These are phyloP conservation scores for Castanospermum australe DNA, from an alignment of 306 rosid genomes.

Conservation along the genomic window DNA sequence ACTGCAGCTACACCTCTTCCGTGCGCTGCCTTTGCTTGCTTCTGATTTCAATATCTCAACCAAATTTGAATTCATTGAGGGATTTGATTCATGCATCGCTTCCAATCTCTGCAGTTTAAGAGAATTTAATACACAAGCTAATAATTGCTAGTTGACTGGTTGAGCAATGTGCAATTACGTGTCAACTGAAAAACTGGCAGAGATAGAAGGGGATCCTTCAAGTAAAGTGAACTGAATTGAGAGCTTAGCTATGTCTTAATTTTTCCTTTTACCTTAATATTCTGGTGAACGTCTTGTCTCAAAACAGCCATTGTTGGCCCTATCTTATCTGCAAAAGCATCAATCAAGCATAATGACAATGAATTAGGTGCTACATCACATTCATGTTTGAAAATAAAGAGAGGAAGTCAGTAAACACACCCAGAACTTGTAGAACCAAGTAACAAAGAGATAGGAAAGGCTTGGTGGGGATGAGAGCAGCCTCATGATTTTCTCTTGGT, in stretches of 20 bases:
- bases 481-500: constrained; percentile 35
- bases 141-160: background rate
- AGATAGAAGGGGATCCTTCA: background rate
- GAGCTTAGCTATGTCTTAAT: background rate
- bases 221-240: background rate
- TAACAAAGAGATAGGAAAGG: constrained; percentile 72
- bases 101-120: constrained; percentile 66
- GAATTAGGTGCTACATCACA: constrained; percentile 14
- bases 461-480: constrained; percentile 58
- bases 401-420: constrained; percentile 36
- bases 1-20: constrained; percentile 59
- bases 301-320: constrained; percentile 95
- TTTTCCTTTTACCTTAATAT: constrained; percentile 62
- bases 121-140: constrained; percentile 12
- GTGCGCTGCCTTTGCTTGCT: constrained; percentile 52
- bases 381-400: constrained; percentile 29
- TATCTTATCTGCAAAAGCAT: constrained; percentile 72
- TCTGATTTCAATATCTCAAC: constrained; percentile 80
- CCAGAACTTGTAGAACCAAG: constrained; percentile 80
- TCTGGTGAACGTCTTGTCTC: constrained; percentile 79
- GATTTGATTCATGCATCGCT: constrained; percentile 54
- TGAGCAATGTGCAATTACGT: background rate
- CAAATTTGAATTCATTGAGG: constrained; percentile 60
- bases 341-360: constrained; percentile 18
- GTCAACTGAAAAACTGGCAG: background rate